These are phyloP conservation scores for Adansonia gregorii DNA, from an alignment of 441 rosid species.

Conservation along the genomic window DNA sequence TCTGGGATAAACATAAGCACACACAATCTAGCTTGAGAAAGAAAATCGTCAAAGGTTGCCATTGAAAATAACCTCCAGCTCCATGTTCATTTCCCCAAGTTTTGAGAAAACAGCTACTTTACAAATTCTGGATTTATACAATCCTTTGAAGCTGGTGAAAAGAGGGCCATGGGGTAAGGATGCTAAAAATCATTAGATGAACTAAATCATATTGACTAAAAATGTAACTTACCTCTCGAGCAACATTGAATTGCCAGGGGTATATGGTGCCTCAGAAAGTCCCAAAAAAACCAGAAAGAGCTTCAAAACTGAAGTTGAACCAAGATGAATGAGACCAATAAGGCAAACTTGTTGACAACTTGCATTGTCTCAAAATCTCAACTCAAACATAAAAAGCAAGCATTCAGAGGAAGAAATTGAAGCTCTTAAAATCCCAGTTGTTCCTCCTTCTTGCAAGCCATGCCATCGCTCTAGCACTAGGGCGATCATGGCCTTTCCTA, in stretches of 20 bases:
- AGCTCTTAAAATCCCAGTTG: not conserved
- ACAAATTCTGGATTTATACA: not conserved
- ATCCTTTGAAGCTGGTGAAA: not conserved
- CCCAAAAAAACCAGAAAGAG: too few relatives aligned
- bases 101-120: not conserved
- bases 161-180: not conserved
- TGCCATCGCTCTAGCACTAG: not conserved
- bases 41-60: not conserved
- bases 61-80: not conserved
- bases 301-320: too few relatives aligned
- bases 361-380: not conserved
- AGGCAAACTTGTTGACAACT: too few relatives aligned
- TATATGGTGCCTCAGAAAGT: too few relatives aligned
- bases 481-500: not conserved
- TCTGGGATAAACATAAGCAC: too few relatives aligned
- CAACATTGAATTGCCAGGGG: too few relatives aligned
- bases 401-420: not conserved
- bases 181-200: not conserved
- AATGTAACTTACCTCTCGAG: too few relatives aligned
- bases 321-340: too few relatives aligned
- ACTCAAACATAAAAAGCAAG: not conserved
- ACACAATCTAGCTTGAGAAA: too few relatives aligned
- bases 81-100: too few relatives aligned
- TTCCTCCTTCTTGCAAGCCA: not conserved
- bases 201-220: too few relatives aligned